A percentile compares a stretch with the other conserved stretches of the same genome.
Conservation (phyloP, 139 green algal genomes). For the Coccomyxa sp. region DNA sequence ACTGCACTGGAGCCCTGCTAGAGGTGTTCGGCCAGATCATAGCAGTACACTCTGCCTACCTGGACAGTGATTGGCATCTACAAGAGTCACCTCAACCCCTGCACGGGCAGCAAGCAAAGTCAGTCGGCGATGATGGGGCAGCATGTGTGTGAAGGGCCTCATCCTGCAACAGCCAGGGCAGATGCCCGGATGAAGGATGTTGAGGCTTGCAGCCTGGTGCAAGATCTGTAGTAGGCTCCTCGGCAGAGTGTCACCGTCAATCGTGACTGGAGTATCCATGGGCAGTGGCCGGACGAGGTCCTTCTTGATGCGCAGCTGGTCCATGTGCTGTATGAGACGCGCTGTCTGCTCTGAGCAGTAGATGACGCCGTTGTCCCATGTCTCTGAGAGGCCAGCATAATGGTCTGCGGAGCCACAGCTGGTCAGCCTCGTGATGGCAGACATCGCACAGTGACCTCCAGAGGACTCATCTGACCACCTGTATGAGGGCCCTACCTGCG, state of each 20-base stretch:
- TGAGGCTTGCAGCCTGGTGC: no score
- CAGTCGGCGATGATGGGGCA: no score
- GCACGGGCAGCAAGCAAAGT: no score
- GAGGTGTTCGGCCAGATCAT: no score
- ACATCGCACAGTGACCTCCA: neutral
- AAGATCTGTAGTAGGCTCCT: no score
- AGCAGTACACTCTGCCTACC: no score
- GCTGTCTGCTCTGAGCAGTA: slow-evolving; percentile 75
- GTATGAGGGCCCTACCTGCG: slow-evolving; percentile 27
- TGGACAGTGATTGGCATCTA: slow-evolving; percentile 82
- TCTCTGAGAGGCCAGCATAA: slow-evolving; percentile 68
- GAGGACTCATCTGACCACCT: neutral
- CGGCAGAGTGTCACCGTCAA: slow-evolving; percentile 46
- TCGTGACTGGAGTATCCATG: slow-evolving; percentile 27
- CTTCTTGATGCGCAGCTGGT: slow-evolving; percentile 44
- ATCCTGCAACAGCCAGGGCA: no score
- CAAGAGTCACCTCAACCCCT: slow-evolving; percentile 62
- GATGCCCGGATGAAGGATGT: no score
- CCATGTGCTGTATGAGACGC: slow-evolving; percentile 27
- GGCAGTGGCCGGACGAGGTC: slow-evolving; percentile 37
- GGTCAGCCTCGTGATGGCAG: no score
- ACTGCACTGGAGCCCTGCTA: no score
- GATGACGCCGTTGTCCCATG: slow-evolving; percentile 64
- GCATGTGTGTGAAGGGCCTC: no score
- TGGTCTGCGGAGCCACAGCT: slow-evolving; percentile 70